A percentile compares a stretch with the other conserved stretches of the same genome.
These are phyloP conservation scores for Phytophthora multivora DNA, from an alignment of 352 stramenopile genomes.

Conservation along the genomic window DNA sequence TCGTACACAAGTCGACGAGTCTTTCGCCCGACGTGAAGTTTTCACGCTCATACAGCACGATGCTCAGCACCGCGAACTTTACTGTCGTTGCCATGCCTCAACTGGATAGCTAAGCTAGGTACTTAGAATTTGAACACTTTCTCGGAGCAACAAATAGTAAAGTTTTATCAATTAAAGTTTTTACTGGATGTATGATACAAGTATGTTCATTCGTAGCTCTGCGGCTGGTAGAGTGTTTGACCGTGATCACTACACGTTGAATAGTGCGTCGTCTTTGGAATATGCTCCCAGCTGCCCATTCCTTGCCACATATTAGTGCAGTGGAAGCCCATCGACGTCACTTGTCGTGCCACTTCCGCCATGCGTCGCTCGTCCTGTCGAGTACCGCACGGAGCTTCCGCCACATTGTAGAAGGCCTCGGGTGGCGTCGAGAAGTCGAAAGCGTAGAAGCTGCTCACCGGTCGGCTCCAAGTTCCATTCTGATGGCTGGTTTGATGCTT, in stretches of 20 bases:
- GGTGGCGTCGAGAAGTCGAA: conserved; percentile 45
- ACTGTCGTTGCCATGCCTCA: no score
- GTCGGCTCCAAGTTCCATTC: conserved; percentile 10
- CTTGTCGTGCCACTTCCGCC: conserved; percentile 17
- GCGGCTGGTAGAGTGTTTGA: conserved; percentile 8
- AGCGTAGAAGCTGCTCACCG: conserved; percentile 33
- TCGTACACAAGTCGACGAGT: no score
- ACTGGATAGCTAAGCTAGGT: no score
- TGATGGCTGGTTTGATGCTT: conserved; percentile 20
- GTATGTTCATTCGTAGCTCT: conserved; percentile 14
- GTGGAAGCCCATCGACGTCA: conserved; percentile 29
- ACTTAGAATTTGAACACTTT: background rate
- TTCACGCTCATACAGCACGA: no score
- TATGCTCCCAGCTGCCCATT: background rate
- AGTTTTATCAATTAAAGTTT: no score
- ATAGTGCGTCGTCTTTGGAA: background rate
- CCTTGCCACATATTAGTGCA: conserved; percentile 41
- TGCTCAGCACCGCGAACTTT: no score
- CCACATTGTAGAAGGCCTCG: conserved; percentile 34
- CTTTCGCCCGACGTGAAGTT: no score
- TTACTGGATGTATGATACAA: background rate
- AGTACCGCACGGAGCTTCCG: background rate
- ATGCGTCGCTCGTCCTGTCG: conserved; percentile 12
- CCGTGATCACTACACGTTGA: background rate
- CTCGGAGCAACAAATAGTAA: no score